Evolutionary conservation across 805 yeast species (phyloP).

Genomic region (Brettanomyces sp.): DNA sequence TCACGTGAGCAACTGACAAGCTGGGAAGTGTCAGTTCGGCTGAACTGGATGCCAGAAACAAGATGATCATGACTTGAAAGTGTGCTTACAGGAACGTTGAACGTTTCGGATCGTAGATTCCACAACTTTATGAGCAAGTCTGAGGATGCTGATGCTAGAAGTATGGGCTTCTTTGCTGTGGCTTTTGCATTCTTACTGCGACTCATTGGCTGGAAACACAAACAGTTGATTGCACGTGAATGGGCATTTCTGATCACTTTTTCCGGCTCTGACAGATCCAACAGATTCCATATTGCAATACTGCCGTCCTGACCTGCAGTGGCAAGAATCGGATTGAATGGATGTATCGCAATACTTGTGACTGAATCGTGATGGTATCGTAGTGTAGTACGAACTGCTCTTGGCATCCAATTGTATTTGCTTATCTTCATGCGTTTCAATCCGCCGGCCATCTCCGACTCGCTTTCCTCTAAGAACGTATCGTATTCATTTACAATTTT

Average conservation of each 20-base stretch:
- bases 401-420: slow-evolving; percentile 57
- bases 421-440: slow-evolving; percentile 11
- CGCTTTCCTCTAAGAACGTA: slow-evolving; percentile 3
- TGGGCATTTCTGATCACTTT: slow-evolving; percentile 60
- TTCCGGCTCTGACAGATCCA: slow-evolving; percentile 53
- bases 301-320: slow-evolving; percentile 68
- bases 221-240: slow-evolving; percentile 52
- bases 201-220: slow-evolving; percentile 43
- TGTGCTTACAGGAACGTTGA: slow-evolving; percentile 37
- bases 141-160: slow-evolving; percentile 42
- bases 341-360: slow-evolving; percentile 63
- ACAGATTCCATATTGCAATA: slow-evolving; percentile 60
- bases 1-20: slow-evolving; percentile 61
- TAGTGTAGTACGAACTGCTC: slow-evolving; percentile 31
- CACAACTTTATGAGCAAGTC: slow-evolving; percentile 58
- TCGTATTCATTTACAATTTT: slow-evolving; percentile 29
- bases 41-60: slow-evolving; percentile 54
- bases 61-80: slow-evolving; percentile 84
- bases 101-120: slow-evolving; percentile 34
- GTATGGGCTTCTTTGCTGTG: background rate
- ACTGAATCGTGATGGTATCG: slow-evolving; percentile 54
- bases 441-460: background rate
- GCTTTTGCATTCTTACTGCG: background rate
- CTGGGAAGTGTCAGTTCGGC: slow-evolving; percentile 33
- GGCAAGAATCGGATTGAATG: slow-evolving; percentile 53